Evolutionary conservation across 805 yeast species (phyloP).

Genomic region (Schizosaccharomyces octosporus): DNA sequence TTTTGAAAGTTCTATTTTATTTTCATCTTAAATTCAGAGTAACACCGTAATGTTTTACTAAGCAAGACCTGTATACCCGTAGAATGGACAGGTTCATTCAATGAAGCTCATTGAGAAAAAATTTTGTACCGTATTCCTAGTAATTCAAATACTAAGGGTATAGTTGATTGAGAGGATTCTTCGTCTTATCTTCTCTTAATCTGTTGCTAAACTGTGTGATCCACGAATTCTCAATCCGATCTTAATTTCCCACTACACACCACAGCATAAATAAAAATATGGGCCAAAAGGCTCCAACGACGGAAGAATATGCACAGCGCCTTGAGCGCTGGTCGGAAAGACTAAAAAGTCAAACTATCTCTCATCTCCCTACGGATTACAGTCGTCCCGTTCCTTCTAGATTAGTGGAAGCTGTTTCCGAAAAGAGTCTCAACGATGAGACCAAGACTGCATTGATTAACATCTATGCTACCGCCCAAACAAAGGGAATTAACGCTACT

Average conservation of each 20-base stretch:
- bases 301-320: background rate
- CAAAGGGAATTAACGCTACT: slow-evolving; percentile 1
- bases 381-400: background rate
- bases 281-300: background rate
- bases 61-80: too few species aligned
- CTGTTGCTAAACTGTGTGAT: too few species aligned
- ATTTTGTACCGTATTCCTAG: too few species aligned
- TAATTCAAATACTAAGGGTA: too few species aligned
- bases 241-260: background rate
- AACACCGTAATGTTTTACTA: too few species aligned
- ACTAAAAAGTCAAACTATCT: background rate
- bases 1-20: too few species aligned
- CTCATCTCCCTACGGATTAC: slow-evolving; percentile 1
- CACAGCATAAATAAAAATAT: background rate
- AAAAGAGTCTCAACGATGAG: background rate
- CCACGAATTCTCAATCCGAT: too few species aligned
- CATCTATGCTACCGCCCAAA: background rate
- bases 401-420: background rate
- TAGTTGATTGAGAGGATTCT: too few species aligned
- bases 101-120: too few species aligned
- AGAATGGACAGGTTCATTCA: too few species aligned
- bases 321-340: slow-evolving; percentile 1
- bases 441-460: background rate
- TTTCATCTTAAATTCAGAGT: too few species aligned
- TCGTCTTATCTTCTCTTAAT: too few species aligned